Evolutionary conservation across 345 rosid species (phyloP), one percentile per base, ranked within the genome.

Genomic region (Kandelia obovata): DNA sequence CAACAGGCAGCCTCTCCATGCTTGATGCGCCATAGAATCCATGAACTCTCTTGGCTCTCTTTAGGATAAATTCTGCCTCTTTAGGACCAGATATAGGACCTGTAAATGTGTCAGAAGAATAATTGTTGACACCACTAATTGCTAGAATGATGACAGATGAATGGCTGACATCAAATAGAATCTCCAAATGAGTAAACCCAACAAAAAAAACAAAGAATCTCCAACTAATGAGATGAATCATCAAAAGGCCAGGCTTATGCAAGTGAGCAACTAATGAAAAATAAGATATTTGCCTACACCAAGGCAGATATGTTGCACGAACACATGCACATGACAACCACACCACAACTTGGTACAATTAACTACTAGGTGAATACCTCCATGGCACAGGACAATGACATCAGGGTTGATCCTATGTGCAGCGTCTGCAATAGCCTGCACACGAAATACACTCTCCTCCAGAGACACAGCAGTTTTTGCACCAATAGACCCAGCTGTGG

Each of bases 1-100:
- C 98, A 68, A 91, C 96, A 0, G 97, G 97, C 30, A 94, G 83
- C 76, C 97, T 88, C 83, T 94, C 97, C 92, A 94, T 89, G 89
- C 96, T 91, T 61, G 97, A 94, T 65, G 98, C 98, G 43, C 98
- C 96, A 67, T 89, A 94, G 78, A 94, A 94, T 43, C 97, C 98
- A 77, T 94, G 95, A 34, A 94, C 95, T 66, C 91, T 91, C 52
- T 78, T 71, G 30, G 92, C 91, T 78, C 83, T 85, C 80, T 86
- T 88, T 77, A 91, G 55, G 65, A 91, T 65, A 64, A 82, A 91
- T 70, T 91, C 92, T 57, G 97, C 96, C 58, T 93, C 97, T 53
- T 31, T 72, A 55, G 92, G 96, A 70, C 90, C 86, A 4, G 91
- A 89, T 78, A 93, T 91, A 17, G 97, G 92, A 77, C 97, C 96